Base-by-base conservation (phyloP, 768 basidiomycete genomes). In the Leccinum imitatum region DNA sequence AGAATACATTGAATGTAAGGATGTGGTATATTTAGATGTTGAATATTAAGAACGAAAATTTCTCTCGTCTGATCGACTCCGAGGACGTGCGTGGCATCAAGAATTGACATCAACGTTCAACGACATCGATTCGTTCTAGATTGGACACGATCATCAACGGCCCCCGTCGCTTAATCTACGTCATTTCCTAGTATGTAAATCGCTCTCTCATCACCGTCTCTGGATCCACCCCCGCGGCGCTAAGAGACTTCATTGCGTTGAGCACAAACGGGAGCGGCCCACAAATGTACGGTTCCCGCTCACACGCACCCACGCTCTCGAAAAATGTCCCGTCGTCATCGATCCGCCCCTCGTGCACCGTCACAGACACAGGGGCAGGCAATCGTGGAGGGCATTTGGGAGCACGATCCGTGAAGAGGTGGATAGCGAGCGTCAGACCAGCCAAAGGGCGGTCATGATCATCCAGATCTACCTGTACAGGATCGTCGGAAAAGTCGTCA, bases 191-290 rank as follows among this genome's bases (percentile, higher is more conserved):
- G 25, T 64, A 73, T 13, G 69, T 69, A 51, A 71, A 68, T 17
- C 69, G 53, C 58, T 68, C 69, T 50, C 69, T 65, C 10, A 60
- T 39, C 3, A 71, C 69, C 17, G 30, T 56, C 60, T 69, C 68
- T 15, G 65, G 59, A 33, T 70, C 60, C 6, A 70, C 70, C 14
- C 69, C 65, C 4, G 70, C 63, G 1, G 63, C 62, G 4, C 10
- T 41, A 19, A 70, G 70, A 3, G 68, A 69, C 48, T 59, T 59
- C 65, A 65, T 70, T 8, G 59, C 58, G 33, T 62, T 69, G 7
- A n/a, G 39, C 48, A 71, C 63, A 33, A 71, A 70, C 2, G 69
- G 70, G 19, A 70, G 41, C 0, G 69, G 70, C 10, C 70, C 69
- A 41, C 69, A 70, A 15, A 71, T 60, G 27, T 70, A 59, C 2